Evolutionary conservation across 345 rosid genomes (phyloP).

Genomic region (Pseudoturritis turrita): DNA sequence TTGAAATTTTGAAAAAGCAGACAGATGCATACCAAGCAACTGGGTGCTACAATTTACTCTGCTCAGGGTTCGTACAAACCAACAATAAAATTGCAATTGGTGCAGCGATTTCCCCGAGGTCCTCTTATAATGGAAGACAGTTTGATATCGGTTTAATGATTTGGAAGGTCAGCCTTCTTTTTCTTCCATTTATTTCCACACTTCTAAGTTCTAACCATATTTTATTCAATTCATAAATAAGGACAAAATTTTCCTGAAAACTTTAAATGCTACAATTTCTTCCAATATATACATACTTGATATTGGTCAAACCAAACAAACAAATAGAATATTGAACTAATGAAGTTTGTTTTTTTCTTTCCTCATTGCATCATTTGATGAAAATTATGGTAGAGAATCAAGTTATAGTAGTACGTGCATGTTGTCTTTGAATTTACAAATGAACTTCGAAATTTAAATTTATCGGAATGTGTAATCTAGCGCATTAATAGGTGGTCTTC

Average conservation of each 20-base stretch:
- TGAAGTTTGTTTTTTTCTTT: neutral
- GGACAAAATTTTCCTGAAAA: neutral
- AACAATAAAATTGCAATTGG: conserved; percentile 90
- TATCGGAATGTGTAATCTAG: conserved; percentile 17
- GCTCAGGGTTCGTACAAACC: conserved; percentile 96
- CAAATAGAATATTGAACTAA: neutral
- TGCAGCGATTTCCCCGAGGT: conserved; percentile 96
- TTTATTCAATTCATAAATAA: neutral
- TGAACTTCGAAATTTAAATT: neutral
- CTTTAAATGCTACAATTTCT: conserved; percentile 3
- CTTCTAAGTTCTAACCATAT: conserved; percentile 22
- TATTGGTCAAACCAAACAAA: conserved; percentile 4
- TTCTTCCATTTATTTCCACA: conserved; percentile 21
- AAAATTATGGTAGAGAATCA: neutral
- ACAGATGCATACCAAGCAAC: conserved; percentile 97
- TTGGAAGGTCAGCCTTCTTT: conserved; percentile 79
- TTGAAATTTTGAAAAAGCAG: conserved; percentile 38
- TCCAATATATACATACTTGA: neutral
- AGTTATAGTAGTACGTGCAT: conserved; percentile 5
- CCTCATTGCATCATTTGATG: conserved; percentile 2
- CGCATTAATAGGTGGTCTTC: conserved; percentile 16
- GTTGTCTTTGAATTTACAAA: conserved; percentile 15
- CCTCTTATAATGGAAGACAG: conserved; percentile 77
- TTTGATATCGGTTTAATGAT: conserved; percentile 81
- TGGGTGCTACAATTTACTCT: conserved; percentile 92